Conservation (phyloP, 805 yeast genomes). For the Candida sakaeoensis region DNA sequence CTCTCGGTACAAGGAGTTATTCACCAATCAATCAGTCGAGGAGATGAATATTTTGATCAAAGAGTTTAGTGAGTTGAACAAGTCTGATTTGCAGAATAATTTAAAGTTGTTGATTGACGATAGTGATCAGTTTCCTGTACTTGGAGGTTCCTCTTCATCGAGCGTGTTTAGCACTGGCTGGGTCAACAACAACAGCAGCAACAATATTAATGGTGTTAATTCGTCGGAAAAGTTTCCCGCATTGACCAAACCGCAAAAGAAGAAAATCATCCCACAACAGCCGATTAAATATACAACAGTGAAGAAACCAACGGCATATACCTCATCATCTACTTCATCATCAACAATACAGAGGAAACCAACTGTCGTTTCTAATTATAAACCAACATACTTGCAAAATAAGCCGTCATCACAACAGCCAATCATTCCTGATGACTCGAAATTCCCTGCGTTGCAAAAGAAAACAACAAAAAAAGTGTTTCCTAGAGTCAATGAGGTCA, state of each 20-base stretch:
- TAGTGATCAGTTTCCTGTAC: slow-evolving; percentile 45
- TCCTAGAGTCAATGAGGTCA: slow-evolving; percentile 58
- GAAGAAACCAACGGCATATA: slow-evolving; percentile 18
- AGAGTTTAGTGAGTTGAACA: slow-evolving; percentile 57
- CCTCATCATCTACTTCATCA: no score
- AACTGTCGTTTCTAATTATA: slow-evolving; percentile 20
- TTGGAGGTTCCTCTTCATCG: slow-evolving; percentile 29
- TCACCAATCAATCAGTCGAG: slow-evolving; percentile 34
- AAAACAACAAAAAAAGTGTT: slow-evolving; percentile 35
- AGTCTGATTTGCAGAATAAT: slow-evolving; percentile 42
- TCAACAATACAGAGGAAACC: slow-evolving; percentile 12
- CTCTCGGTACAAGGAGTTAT: slow-evolving; percentile 44
- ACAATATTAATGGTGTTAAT: no score
- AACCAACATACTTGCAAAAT: slow-evolving; percentile 31
- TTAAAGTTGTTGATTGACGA: slow-evolving; percentile 20
- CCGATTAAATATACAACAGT: slow-evolving; percentile 37
- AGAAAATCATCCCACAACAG: slow-evolving; percentile 15
- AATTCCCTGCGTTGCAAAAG: slow-evolving; percentile 50
- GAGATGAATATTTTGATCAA: slow-evolving; percentile 56
- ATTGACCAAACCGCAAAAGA: slow-evolving; percentile 24
- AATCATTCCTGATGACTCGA: slow-evolving; percentile 12
- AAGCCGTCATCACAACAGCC: slow-evolving; percentile 15
- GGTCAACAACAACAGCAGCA: slow-evolving; percentile 8
- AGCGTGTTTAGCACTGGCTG: slow-evolving; percentile 10
- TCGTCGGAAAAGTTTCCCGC: slow-evolving; percentile 38